These are phyloP conservation scores for Penicillium crustosum DNA, from an alignment of 2,329 filamentous ascomycete genomes.

Conservation along the genomic window DNA sequence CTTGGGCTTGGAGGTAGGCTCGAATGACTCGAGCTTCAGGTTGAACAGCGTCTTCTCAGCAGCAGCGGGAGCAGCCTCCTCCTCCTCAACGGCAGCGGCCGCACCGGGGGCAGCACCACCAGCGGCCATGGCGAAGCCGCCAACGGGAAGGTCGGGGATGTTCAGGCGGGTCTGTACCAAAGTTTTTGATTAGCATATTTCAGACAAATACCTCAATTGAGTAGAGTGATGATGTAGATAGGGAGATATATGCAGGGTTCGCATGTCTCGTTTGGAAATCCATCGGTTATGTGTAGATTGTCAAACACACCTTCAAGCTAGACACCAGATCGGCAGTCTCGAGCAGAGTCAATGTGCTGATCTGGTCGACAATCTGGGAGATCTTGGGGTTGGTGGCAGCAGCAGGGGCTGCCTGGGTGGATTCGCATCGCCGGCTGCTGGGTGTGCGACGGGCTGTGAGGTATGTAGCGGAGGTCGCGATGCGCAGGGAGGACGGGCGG, in stretches of 20 bases:
- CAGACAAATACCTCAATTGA: conserved; percentile 5
- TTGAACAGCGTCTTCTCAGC: conserved; percentile 97
- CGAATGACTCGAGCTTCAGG: conserved; percentile 88
- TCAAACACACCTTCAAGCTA: conserved; percentile 75
- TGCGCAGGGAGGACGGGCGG: conserved; percentile 43
- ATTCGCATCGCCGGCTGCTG: conserved; percentile 77
- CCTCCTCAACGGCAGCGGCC: conserved; percentile 68
- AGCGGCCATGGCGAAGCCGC: conserved; percentile 76
- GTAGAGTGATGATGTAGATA: neutral
- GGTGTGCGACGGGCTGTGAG: conserved; percentile 40
- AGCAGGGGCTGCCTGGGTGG: conserved; percentile 64
- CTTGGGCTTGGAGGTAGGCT: conserved; percentile 90
- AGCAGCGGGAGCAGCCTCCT: conserved; percentile 82
- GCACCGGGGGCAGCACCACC: conserved; percentile 60
- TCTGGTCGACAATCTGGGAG: conserved; percentile 91
- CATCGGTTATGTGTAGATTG: conserved; percentile 1
- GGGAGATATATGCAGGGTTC: neutral
- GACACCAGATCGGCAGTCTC: conserved; percentile 97
- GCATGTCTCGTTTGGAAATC: neutral
- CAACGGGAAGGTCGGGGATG: conserved; percentile 95
- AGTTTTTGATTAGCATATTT: neutral
- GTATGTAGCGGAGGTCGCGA: conserved; percentile 41
- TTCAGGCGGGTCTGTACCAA: conserved; percentile 76
- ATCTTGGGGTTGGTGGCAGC: conserved; percentile 82
- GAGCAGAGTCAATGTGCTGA: conserved; percentile 94